Evolutionary conservation across 2,329 filamentous ascomycete genomes (phyloP), one percentile per base, ranked within the genome.

Genomic region (Phaeophleospora eucalypticola): DNA sequence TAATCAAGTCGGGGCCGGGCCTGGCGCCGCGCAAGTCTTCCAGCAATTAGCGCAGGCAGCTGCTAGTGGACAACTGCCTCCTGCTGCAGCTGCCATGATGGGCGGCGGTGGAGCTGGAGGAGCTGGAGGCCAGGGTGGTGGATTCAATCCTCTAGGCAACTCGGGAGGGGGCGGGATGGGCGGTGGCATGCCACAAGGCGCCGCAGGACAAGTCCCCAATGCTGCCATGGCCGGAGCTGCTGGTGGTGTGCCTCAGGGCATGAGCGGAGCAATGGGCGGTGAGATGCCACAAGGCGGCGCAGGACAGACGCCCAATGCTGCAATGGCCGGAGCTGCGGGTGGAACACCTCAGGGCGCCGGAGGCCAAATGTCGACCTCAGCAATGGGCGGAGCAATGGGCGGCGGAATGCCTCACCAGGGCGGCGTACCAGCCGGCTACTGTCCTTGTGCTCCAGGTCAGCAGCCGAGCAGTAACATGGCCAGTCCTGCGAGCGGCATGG

Each of bases 1-100:
- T 19, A 36, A 46, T 39, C 44, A 46, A n/a, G 37, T 41, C 19
- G 44, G 44, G 18, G 44, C 44, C 18, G 44, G 44, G 34, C 44
- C 44, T 12, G 44, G 44, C 2, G 44, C 44, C 4, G 29, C 27
- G 37, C n/a, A 35, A 18, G 41, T 46, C 18, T 41, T 46, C 4
- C 14, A 36, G 20, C 36, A 34, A 12, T 21, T 46, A 8, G 44
- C 44, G 19, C 27, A 41, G 44, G 18, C 32, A 12, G 37, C 34
- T 15, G 27, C 27, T 17, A 19, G 15, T 24, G 44, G 44, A 8
- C 10, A 36, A 14, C 10, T 46, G 27, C 17, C 33, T 10, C 19
- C 42, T 15, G 32, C 12, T n/a, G 27, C 33, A 21, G 17, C 36
- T 15, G 37, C 6, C 4, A 41, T 41, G 44, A 35, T 27, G 24